phyloP scores from a whole-genome alignment of 139 green algal genomes.

The Chlorella sorokiniana region DNA sequence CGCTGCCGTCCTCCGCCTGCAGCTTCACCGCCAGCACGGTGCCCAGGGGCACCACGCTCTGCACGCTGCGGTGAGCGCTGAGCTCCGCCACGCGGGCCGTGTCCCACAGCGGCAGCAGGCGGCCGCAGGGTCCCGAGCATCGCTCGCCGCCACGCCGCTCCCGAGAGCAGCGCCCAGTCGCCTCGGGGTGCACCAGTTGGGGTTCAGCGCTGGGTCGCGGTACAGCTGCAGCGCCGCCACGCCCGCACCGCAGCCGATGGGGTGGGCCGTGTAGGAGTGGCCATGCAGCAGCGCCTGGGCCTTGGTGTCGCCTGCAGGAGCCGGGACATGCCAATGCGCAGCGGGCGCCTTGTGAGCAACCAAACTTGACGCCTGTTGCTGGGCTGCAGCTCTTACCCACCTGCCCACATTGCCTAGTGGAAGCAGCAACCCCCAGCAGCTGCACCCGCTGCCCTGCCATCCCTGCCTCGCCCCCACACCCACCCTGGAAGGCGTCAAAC shows the following conservation, averaged over 20 bases:
- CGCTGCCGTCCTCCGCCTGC: constrained; percentile 24
- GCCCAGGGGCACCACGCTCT: constrained; percentile 69
- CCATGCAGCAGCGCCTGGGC: constrained; percentile 93
- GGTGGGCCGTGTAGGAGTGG: constrained; percentile 97
- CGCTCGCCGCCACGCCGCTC: not conserved
- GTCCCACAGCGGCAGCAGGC: constrained; percentile 78
- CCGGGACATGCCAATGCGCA: not conserved
- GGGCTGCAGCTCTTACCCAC: no score
- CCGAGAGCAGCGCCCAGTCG: not conserved
- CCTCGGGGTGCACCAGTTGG: constrained; percentile 65
- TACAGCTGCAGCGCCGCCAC: constrained; percentile 72
- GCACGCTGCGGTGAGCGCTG: constrained; percentile 63
- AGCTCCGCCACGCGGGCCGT: constrained; percentile 51
- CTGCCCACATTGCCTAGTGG: no score
- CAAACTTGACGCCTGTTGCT: no score
- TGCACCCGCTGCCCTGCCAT: not conserved
- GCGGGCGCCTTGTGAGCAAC: no score
- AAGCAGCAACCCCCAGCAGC: not conserved
- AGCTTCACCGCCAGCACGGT: constrained; percentile 90
- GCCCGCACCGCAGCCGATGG: constrained; percentile 84
- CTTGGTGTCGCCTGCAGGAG: constrained; percentile 51
- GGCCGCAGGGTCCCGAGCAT: constrained; percentile 48
- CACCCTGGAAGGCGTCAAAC: constrained; percentile 84
- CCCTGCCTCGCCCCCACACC: not conserved
- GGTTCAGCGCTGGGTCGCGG: constrained; percentile 69